Conservation (phyloP, 257 asterid species). For the Ballota nigra region DNA sequence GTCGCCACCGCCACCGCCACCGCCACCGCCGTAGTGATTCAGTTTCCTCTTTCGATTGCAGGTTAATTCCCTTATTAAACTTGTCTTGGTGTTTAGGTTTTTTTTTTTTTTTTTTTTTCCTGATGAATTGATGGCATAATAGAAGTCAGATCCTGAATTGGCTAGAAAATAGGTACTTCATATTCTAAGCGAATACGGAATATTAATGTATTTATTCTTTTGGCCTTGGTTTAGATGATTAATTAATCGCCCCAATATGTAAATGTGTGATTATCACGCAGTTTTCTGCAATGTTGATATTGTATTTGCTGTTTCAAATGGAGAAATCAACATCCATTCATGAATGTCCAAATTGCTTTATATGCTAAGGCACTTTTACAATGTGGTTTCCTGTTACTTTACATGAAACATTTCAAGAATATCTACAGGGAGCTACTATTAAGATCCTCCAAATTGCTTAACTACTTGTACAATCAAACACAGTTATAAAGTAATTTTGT, state of each 20-base stretch:
- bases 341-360: slow-evolving; percentile 3
- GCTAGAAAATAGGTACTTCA: slow-evolving; percentile 4
- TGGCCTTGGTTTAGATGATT: background rate
- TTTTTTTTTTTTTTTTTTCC: slow-evolving; percentile 9
- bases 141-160: slow-evolving; percentile 14
- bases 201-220: background rate
- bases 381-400: background rate
- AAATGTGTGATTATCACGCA: background rate
- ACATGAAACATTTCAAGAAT: background rate
- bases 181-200: background rate
- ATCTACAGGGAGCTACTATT: too few species aligned
- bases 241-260: slow-evolving; percentile 4
- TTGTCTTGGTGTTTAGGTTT: background rate
- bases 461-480: too few species aligned
- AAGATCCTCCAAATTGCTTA: too few species aligned
- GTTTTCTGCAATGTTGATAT: background rate
- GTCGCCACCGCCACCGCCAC: slow-evolving; percentile 21
- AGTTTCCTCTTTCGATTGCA: slow-evolving; percentile 16
- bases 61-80: slow-evolving; percentile 24
- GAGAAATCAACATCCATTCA: background rate
- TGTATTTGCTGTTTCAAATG: background rate
- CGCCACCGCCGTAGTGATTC: background rate
- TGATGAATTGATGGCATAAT: slow-evolving; percentile 7
- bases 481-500: too few species aligned
- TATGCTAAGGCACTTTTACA: slow-evolving; percentile 3